Conservation (phyloP, 768 basidiomycete genomes). For the Leccinum obscurum region DNA sequence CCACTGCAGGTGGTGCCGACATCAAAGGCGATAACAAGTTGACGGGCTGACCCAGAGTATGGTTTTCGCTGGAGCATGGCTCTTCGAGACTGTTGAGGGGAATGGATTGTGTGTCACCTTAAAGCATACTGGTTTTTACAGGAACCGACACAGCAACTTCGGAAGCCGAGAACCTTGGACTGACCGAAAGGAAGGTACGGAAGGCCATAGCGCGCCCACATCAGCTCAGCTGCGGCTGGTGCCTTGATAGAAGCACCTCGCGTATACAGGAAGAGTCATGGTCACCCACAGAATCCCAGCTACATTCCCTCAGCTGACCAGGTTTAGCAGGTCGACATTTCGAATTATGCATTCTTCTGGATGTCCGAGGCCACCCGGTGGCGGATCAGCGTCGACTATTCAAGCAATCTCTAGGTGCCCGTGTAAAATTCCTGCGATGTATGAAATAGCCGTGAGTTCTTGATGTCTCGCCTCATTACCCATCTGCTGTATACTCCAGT, state of each 20-base stretch:
- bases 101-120: neutral
- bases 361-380: neutral
- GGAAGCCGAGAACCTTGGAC: neutral
- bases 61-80: conserved; percentile 33
- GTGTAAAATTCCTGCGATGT: neutral
- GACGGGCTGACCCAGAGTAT: conserved; percentile 34
- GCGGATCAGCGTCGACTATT: conserved; percentile 3
- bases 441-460: conserved; percentile 4
- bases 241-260: neutral
- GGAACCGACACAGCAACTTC: neutral
- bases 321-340: neutral
- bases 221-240: neutral
- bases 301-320: neutral
- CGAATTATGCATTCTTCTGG: neutral
- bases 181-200: neutral
- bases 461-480: conserved; percentile 4
- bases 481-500: conserved; percentile 10
- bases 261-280: neutral
- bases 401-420: no score
- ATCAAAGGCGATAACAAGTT: conserved; percentile 39
- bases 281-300: neutral
- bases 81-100: neutral
- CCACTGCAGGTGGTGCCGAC: neutral
- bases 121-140: conserved; percentile 1
- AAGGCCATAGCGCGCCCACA: neutral